These are phyloP conservation scores for Collybiopsis luxurians DNA, from an alignment of 768 basidiomycete species.

Conservation along the genomic window DNA sequence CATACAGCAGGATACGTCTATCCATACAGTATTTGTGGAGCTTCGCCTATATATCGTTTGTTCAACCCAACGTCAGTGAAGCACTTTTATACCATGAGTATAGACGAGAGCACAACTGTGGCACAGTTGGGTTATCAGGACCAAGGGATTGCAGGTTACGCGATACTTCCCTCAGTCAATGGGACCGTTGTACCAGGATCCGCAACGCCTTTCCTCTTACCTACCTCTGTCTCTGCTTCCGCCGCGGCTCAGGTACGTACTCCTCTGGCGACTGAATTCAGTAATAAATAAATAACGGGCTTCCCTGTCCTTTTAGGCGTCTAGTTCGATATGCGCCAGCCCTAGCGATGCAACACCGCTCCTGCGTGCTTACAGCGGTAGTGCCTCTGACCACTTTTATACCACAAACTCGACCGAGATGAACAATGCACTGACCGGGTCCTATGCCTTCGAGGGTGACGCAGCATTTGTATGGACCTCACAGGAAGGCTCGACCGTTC, in stretches of 20 bases:
- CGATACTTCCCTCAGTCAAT: background rate
- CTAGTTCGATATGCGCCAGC: background rate
- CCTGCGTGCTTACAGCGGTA: background rate
- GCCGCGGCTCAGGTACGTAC: background rate
- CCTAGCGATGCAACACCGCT: background rate
- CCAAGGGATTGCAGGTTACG: slow-evolving; percentile 1
- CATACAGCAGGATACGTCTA: slow-evolving; percentile 1
- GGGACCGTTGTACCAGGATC: background rate
- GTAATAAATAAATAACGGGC: too few relatives aligned
- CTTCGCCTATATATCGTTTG: background rate
- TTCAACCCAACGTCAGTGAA: background rate
- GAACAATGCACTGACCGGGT: background rate
- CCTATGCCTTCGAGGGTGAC: background rate
- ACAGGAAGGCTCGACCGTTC: background rate
- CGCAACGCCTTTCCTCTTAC: background rate
- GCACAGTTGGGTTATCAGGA: background rate
- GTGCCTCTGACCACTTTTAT: background rate
- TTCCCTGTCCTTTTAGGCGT: too few relatives aligned
- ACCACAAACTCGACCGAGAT: background rate
- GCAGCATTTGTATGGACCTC: background rate
- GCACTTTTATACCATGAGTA: background rate
- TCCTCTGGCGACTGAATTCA: too few relatives aligned
- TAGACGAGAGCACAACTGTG: background rate
- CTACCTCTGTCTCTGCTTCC: background rate
- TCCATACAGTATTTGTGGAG: background rate